Conservation (phyloP, 768 basidiomycete species). For the Tricholoma bakamatsutake region DNA sequence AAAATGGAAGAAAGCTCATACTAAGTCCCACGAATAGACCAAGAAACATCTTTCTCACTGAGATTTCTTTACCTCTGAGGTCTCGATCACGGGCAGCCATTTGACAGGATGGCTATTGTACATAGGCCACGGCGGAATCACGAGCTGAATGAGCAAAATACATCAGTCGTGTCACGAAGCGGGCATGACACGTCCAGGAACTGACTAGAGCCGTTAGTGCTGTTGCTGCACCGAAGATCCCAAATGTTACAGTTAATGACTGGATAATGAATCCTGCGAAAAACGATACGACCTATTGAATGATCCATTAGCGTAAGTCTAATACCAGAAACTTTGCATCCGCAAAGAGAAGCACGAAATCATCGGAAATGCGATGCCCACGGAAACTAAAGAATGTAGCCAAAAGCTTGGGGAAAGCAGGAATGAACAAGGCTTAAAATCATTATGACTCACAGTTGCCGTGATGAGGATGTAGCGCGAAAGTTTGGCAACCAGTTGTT, state of each 20-base stretch:
- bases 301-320: slow-evolving; percentile 7
- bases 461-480: slow-evolving; percentile 37
- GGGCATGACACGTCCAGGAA: slow-evolving; percentile 2
- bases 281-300: slow-evolving; percentile 46
- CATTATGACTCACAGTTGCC: slow-evolving; percentile 36
- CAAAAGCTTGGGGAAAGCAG: slow-evolving; percentile 21
- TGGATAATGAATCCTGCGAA: slow-evolving; percentile 51
- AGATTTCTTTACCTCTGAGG: not conserved
- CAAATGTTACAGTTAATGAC: slow-evolving; percentile 49
- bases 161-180: not conserved
- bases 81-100: slow-evolving; percentile 40
- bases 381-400: slow-evolving; percentile 16
- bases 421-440: not conserved
- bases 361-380: not conserved
- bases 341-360: not conserved
- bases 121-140: slow-evolving; percentile 67
- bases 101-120: slow-evolving; percentile 57
- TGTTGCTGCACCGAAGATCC: slow-evolving; percentile 35
- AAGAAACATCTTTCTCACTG: not conserved
- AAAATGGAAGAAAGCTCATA: not conserved
- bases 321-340: not conserved
- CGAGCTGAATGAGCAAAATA: slow-evolving; percentile 33
- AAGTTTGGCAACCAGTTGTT: slow-evolving; percentile 45
- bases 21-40: not conserved
- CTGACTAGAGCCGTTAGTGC: slow-evolving; percentile 38